Evolutionary conservation across 495 filamentous ascomycete genomes (phyloP), one percentile per base, ranked within the genome.

Genomic region (Tricharina praecox): DNA sequence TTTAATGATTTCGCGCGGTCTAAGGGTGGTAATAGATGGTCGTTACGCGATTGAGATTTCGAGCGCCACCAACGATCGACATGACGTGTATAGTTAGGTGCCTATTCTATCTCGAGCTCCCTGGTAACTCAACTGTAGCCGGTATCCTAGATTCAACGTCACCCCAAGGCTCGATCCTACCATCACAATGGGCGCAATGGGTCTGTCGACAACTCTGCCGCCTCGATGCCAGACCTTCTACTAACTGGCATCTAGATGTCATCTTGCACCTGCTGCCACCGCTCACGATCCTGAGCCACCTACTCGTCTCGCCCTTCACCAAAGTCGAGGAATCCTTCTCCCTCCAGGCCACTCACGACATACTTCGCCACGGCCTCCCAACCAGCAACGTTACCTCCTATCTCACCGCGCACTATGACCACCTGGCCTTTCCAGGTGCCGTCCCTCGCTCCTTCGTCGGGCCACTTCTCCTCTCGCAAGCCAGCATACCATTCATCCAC

Each of bases 281-380:
- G 1, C 52, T 62, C 1, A 61, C 85, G 28, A 73, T 94, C 52
- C 59, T 87, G 16, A 41, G 84, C 21, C 88, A 99, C 62, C 73
- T 94, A 41, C 50, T 77, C 47, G 63, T 74, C 7, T 77, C 92
- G 13, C 92, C 90, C 0, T 95, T 90, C 67, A 95, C 92, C 40
- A 99, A 99, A 64, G 92, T 99, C 47, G 90, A 99, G 61, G 90
- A 99, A 66, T 95, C 87, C 0, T 99, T 99, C 73, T 93, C 93
- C 55, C 76, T 96, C 44, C 90, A 99, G 61, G 90, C 90, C 0
- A 77, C 78, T 4, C 92, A 96, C 63, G 90, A 99, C 59, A 80
- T 96, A 26, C 59, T 90, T 13, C 73, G 70, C 2, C 85, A 86
- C 63, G 83, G 85, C 1, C 74, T 86, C 24, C 79, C 86, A 0